These are phyloP conservation scores for Parmales sp. DNA, from an alignment of 108 stramenopile genomes.

Conservation along the genomic window DNA sequence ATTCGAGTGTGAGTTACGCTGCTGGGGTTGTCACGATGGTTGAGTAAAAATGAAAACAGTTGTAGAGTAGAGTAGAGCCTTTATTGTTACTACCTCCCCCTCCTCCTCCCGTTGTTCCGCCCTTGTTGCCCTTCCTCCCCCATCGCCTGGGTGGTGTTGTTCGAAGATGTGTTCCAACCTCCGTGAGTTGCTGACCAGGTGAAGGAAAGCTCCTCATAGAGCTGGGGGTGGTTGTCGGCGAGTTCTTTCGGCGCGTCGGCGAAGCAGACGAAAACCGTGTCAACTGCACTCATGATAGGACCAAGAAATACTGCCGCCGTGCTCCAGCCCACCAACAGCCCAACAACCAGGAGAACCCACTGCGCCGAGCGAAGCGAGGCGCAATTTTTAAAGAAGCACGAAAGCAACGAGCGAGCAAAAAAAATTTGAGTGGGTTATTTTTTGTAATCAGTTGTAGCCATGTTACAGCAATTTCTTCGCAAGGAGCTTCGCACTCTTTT, in stretches of 20 bases:
- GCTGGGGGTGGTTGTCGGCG: constrained; percentile 49
- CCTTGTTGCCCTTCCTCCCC: too few relatives aligned
- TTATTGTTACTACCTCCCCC: too few relatives aligned
- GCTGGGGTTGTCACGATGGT: constrained; percentile 41
- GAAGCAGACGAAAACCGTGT: constrained; percentile 74
- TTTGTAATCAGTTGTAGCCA: background rate
- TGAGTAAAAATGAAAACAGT: constrained; percentile 9
- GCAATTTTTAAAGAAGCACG: background rate
- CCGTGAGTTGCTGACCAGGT: too few relatives aligned
- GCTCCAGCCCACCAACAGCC: constrained; percentile 47
- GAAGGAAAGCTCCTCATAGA: constrained; percentile 37
- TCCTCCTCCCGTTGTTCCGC: too few relatives aligned
- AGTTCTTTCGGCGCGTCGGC: constrained; percentile 70
- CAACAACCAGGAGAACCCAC: constrained; percentile 25
- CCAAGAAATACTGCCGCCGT: constrained; percentile 43
- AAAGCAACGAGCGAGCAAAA: background rate
- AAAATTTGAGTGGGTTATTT: background rate
- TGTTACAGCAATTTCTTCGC: background rate
- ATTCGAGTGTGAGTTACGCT: constrained; percentile 76
- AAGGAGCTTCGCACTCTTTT: background rate
- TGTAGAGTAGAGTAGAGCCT: too few relatives aligned
- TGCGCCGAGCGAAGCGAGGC: too few relatives aligned
- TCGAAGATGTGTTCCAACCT: too few relatives aligned
- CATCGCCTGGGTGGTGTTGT: too few relatives aligned
- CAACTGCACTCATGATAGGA: constrained; percentile 52